Conservation (phyloP, 2,329 filamentous ascomycete genomes). For the Cytospora leucostoma region DNA sequence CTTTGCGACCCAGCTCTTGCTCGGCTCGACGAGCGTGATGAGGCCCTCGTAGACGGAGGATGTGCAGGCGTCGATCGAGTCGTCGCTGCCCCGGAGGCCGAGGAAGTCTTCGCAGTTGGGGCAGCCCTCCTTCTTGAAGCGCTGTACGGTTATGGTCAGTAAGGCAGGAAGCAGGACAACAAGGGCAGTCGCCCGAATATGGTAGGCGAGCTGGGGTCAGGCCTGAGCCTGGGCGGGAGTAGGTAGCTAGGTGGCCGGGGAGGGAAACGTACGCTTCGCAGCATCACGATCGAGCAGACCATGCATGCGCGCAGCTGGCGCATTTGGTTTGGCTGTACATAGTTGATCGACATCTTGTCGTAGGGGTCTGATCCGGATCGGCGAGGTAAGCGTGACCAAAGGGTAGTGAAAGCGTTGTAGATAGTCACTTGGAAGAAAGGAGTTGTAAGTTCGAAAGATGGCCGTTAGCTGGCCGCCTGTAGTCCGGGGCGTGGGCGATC, state of each 20-base stretch:
- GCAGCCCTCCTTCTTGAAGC: constrained; percentile 85
- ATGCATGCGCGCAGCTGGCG: constrained; percentile 76
- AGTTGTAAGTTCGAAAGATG: neutral
- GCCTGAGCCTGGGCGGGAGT: neutral
- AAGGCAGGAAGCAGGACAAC: neutral
- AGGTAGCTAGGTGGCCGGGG: neutral
- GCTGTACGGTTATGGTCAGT: constrained; percentile 50
- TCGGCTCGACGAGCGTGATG: constrained; percentile 81
- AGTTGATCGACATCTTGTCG: constrained; percentile 14
- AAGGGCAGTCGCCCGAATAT: constrained; percentile 16
- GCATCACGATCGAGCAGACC: constrained; percentile 95
- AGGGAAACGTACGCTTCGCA: constrained; percentile 61
- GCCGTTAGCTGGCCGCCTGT: neutral
- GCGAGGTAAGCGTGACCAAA: neutral
- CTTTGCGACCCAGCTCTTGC: constrained; percentile 88
- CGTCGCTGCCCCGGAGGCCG: constrained; percentile 74
- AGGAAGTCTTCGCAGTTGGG: constrained; percentile 97
- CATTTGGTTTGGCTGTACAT: constrained; percentile 18
- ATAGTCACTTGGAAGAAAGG: neutral
- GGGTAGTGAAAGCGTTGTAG: neutral
- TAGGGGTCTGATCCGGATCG: neutral
- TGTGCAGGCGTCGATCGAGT: constrained; percentile 88
- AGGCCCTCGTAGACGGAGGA: constrained; percentile 95
- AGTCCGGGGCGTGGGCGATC: neutral
- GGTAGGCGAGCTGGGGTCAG: neutral